These are phyloP conservation scores for Rubroboletus satanas DNA, from an alignment of 768 basidiomycete species.

Conservation along the genomic window DNA sequence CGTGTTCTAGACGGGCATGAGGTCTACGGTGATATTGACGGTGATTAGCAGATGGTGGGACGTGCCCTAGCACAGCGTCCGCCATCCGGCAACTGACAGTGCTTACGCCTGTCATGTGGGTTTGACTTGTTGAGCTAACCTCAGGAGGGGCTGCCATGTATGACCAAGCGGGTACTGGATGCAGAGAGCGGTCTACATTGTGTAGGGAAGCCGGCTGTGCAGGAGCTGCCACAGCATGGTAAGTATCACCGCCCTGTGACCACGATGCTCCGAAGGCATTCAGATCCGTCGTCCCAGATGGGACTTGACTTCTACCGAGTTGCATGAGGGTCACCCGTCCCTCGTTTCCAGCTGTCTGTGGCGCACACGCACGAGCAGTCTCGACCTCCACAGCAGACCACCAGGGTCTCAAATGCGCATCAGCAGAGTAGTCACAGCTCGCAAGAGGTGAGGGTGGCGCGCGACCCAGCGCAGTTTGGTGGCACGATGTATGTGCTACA, in stretches of 20 bases:
- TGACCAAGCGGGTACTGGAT: neutral
- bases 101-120: neutral
- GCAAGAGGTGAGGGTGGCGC: neutral
- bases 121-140: neutral
- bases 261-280: neutral
- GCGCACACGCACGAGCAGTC: neutral
- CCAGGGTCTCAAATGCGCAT: neutral
- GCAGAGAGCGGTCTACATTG: neutral
- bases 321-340: neutral
- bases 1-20: neutral
- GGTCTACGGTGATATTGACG: neutral
- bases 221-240: conserved; percentile 22
- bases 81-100: neutral
- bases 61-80: conserved; percentile 2
- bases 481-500: neutral
- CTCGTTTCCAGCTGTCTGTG: neutral
- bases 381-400: neutral
- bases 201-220: conserved; percentile 3
- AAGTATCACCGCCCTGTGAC: neutral
- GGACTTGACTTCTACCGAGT: conserved; percentile 5
- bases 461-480: too few relatives aligned
- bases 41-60: neutral
- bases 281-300: conserved; percentile 3
- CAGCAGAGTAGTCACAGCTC: neutral
- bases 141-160: neutral